Conservation (phyloP, 495 filamentous ascomycete species). For the Lophium mytilinum region DNA sequence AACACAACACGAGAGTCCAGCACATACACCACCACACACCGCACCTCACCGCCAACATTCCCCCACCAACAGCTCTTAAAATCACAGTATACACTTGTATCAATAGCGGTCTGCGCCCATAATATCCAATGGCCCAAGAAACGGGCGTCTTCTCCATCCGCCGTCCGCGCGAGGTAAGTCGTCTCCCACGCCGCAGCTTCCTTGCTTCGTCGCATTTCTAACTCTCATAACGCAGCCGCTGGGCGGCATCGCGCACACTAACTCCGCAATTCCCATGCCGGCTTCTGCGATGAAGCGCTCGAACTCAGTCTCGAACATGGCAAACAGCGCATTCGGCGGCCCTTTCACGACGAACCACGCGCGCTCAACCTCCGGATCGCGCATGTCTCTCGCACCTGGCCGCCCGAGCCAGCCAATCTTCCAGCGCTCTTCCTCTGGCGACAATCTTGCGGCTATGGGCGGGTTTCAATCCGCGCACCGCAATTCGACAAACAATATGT, state of each 20-base stretch:
- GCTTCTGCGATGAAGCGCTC: conserved; percentile 94
- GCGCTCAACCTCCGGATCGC: conserved; percentile 71
- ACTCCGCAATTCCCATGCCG: conserved; percentile 72
- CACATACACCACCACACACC: no score
- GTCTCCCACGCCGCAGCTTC: conserved; percentile 4
- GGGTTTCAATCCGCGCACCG: conserved; percentile 74
- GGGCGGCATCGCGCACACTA: conserved; percentile 63
- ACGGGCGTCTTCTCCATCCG: conserved; percentile 34
- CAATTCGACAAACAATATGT: conserved; percentile 62
- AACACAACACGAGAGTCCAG: no score
- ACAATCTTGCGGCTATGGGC: conserved; percentile 64
- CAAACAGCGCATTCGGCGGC: conserved; percentile 43
- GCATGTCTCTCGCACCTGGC: conserved; percentile 72
- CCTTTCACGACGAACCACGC: conserved; percentile 57
- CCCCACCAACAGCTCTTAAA: no score
- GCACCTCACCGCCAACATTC: no score
- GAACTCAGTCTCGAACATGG: conserved; percentile 65
- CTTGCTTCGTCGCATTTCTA: not conserved
- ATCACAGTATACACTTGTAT: no score
- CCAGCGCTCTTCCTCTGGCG: conserved; percentile 71
- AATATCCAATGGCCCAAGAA: conserved; percentile 33
- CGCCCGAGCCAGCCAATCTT: conserved; percentile 81
- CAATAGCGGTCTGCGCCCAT: no score
- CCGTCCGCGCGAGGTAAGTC: conserved; percentile 36
- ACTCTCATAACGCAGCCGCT: conserved; percentile 53